These are phyloP conservation scores for Hypoxylon subgilvum DNA, from an alignment of 495 filamentous ascomycete species.

Conservation along the genomic window DNA sequence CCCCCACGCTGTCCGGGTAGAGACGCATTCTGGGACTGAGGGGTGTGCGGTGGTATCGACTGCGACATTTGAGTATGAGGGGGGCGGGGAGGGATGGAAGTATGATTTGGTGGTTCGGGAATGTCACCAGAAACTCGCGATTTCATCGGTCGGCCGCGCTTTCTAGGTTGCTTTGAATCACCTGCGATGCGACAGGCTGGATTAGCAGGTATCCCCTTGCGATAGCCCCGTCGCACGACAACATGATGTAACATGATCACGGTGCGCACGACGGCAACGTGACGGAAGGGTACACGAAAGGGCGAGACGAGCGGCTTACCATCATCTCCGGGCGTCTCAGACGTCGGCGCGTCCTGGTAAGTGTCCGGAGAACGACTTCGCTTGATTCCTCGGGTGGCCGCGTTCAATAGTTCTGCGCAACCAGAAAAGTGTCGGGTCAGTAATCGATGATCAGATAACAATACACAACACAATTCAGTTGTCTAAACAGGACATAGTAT, in stretches of 20 bases:
- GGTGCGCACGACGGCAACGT: conserved; percentile 42
- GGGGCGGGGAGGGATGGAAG: conserved; percentile 51
- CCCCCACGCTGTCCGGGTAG: conserved; percentile 64
- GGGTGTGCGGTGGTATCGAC: conserved; percentile 70
- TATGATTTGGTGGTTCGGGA: conserved; percentile 58
- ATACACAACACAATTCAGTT: conserved; percentile 35
- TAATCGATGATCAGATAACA: conserved; percentile 24
- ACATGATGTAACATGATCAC: conserved; percentile 41
- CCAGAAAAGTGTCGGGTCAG: conserved; percentile 30
- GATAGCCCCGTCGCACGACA: conserved; percentile 45
- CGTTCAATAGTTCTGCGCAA: conserved; percentile 47
- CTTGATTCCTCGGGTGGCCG: conserved; percentile 76
- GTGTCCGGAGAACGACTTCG: conserved; percentile 89
- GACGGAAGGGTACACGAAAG: conserved; percentile 47
- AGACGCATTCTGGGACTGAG: conserved; percentile 73
- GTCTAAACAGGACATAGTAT: conserved; percentile 28
- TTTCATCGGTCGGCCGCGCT: conserved; percentile 87
- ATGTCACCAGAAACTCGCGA: conserved; percentile 53
- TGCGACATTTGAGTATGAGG: conserved; percentile 46
- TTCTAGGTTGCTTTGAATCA: conserved; percentile 71
- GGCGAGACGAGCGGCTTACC: conserved; percentile 68
- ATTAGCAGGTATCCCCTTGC: conserved; percentile 48
- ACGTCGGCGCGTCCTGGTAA: conserved; percentile 64
- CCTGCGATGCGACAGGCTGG: conserved; percentile 43
- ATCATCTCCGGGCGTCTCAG: conserved; percentile 75